These are phyloP conservation scores for Flaveria trinervia DNA, from an alignment of 129 eudicot genomes.

Conservation along the genomic window DNA sequence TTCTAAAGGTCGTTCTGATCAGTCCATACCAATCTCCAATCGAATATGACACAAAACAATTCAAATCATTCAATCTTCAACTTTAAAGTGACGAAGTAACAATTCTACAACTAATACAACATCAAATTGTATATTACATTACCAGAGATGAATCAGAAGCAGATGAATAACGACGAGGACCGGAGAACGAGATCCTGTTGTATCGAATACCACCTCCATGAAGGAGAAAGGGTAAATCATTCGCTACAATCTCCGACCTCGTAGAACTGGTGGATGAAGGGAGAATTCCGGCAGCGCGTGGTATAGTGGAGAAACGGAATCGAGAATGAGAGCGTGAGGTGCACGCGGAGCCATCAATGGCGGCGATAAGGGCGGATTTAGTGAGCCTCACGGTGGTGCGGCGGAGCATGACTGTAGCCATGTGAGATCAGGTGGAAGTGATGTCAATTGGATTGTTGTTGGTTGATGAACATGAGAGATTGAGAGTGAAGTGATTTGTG, in stretches of 20 bases:
- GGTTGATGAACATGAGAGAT: slow-evolving; percentile 13
- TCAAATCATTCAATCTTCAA: neutral
- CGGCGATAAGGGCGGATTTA: slow-evolving; percentile 34
- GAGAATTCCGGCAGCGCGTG: slow-evolving; percentile 7
- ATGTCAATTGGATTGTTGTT: neutral
- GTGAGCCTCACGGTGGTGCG: slow-evolving; percentile 41
- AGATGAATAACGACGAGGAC: slow-evolving; percentile 49
- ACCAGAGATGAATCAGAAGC: slow-evolving; percentile 47
- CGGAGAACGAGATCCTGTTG: slow-evolving; percentile 1
- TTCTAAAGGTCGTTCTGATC: neutral
- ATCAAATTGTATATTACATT: neutral
- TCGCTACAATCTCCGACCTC: neutral
- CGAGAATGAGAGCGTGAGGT: slow-evolving; percentile 34
- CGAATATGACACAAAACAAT: neutral
- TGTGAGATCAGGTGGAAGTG: neutral
- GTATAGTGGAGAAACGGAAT: slow-evolving; percentile 7
- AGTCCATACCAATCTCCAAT: neutral
- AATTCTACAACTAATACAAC: neutral
- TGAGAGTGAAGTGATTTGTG: neutral
- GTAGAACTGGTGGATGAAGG: neutral
- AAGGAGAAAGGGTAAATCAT: neutral
- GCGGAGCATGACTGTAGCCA: slow-evolving; percentile 29
- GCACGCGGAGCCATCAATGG: slow-evolving; percentile 23
- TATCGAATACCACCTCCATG: slow-evolving; percentile 2
- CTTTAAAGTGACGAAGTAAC: neutral